Evolutionary conservation across 306 rosid genomes (phyloP).

Genomic region (Vigna radiata): DNA sequence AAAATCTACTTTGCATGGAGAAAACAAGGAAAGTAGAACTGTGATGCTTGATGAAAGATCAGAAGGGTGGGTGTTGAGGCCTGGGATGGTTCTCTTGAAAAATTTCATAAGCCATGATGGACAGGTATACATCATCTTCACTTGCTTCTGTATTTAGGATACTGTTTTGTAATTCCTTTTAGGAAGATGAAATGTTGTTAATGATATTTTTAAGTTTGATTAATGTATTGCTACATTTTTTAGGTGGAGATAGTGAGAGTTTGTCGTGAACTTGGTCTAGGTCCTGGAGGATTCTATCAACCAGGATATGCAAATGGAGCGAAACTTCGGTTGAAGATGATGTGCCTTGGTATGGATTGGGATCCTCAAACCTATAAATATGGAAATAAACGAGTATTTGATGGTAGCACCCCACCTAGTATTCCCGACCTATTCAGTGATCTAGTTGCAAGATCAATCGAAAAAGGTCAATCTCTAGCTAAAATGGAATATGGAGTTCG

Average conservation of each 20-base stretch:
- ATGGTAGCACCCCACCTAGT: slow-evolving; percentile 53
- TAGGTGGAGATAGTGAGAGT: too few species aligned
- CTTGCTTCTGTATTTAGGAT: neutral
- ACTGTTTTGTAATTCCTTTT: neutral
- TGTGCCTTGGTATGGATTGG: too few species aligned
- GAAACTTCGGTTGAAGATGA: too few species aligned
- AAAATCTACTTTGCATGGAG: too few species aligned
- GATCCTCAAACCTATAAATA: too few species aligned
- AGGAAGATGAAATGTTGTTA: too few species aligned
- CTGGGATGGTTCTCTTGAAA: slow-evolving; percentile 75
- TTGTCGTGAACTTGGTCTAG: too few species aligned
- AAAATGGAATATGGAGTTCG: slow-evolving; percentile 21
- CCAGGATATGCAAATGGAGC: too few species aligned
- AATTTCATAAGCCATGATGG: slow-evolving; percentile 44
- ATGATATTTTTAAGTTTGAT: too few species aligned
- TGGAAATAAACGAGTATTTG: slow-evolving; percentile 31
- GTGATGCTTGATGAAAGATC: too few species aligned
- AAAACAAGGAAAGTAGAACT: too few species aligned
- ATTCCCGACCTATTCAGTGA: slow-evolving; percentile 53
- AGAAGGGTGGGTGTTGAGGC: slow-evolving; percentile 47
- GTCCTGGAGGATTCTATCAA: too few species aligned
- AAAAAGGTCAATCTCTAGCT: slow-evolving; percentile 54
- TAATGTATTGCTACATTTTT: neutral
- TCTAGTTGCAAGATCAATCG: slow-evolving; percentile 51
- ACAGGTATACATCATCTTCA: slow-evolving; percentile 52